Base-by-base conservation (phyloP, 306 rosid species). In the Vigna nakashimae region DNA sequence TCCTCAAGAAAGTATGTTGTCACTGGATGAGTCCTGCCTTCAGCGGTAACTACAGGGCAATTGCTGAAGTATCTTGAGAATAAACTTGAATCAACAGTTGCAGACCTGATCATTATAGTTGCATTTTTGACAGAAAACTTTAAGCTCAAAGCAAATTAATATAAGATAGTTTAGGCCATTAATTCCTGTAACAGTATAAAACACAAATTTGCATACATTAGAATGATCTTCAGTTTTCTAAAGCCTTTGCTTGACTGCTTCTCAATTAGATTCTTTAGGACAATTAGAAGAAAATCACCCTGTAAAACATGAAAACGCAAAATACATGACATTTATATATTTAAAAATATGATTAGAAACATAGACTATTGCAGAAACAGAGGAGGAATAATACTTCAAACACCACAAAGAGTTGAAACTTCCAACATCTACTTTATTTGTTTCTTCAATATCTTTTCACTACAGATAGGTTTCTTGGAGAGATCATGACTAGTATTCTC, bases 1-100 rank as follows among this genome's bases (percentile, higher is more conserved):
- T 94, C 98, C 90, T 94, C 98, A 65, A 94, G 96, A 89, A 86
- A 89, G 85, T 80, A 79, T 65, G 89, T 79, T 71, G 96, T 89
- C 85, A 94, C 98, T 4, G 96, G 92, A 86, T 94, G 97, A 82
- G 90, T 89, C 84, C 98, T 88, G 69, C 98, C 98, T 76, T 94
- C 83, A 28, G 98, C 98, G 40, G 92, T 89, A 71, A 94, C 89
- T 69, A 94, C 97, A 68, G 97, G 98, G 80, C 98, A 94, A 82
- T 86, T 78, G 65, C 89, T 88, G 40, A 94, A 94, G 88, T 94
- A 94, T 70, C 83, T 88, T 51, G 98, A 94, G 88, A 94, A 94
- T 75, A 89, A 89, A 85, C 86, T 80, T 83, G 98, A 90, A 87
- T 94, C 98, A 84, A 94, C 96, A 46, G 98, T 94, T 49, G 98